Evolutionary conservation across 2,329 filamentous ascomycete species (phyloP), one percentile per base, ranked within the genome.

Genomic region (Calonectria hawksworthii): DNA sequence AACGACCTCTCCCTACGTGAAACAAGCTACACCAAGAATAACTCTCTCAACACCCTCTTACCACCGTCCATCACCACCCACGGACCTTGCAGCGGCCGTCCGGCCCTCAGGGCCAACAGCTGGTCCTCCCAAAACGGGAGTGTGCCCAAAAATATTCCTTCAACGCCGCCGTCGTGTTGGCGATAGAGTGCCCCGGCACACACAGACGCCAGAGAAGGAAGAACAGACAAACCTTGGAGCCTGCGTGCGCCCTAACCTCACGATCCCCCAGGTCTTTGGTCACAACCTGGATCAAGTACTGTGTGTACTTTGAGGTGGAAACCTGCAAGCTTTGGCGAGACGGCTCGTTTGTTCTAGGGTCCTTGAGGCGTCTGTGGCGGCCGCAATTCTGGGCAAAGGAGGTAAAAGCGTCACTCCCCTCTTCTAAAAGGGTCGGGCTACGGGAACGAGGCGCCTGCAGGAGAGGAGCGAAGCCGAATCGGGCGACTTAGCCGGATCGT

Each of bases 291-390:
- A 34, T 34, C 2, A 10, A 34, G 7, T 13, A 6, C 54, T 59
- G 32, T 59, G 54, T 36, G 56, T 61, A 38, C 56, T 61, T 61
- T 16, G n/a, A 38, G 56, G 56, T 61, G 56, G 56, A 34, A 61
- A 28, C 56, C 34, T 61, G 13, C 6, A 34, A 38, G 56, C 32
- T 61, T 61, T 61, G n/a, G 56, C 32, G 30, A 61, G 34, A 21
- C 56, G 56, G 34, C 32, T 38, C 5, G 56, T 26, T 61, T 61
- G 32, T 38, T 38, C 56, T 36, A 23, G 54, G 54, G 21, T 21
- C n/a, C 4, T 13, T 23, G 54, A 34, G 54, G 28, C 28, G 51
- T 54, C 51, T 9, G 21, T 59, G 54, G 54, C 54, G 54, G 34
- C 34, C 56, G 56, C 13, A 38, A 36, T 36, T 32, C 56, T 23